Conservation (phyloP, 192 early-diverging fungal genomes). For the Nowakowskiella sp. region DNA sequence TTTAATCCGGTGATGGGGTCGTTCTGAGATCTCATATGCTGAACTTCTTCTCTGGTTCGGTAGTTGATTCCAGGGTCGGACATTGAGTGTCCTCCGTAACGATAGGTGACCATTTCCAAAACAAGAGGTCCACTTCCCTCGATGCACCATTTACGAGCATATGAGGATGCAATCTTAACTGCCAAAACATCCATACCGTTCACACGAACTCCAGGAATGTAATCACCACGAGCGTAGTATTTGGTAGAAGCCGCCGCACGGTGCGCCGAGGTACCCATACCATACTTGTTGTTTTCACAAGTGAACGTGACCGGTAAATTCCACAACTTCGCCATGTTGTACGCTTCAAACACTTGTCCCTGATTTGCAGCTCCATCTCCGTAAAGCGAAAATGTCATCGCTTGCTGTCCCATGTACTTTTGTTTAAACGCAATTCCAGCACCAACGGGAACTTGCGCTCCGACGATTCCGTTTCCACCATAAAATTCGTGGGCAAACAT, state of each 20-base stretch:
- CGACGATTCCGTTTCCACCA: constrained; percentile 99
- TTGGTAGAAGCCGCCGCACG: constrained; percentile 88
- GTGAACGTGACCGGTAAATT: constrained; percentile 85
- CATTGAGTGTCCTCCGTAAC: constrained; percentile 99
- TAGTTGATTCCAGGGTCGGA: constrained; percentile 99
- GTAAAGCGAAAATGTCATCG: constrained; percentile 86
- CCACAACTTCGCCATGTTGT: constrained; percentile 99
- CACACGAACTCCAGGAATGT: constrained; percentile 88
- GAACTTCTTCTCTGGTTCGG: constrained; percentile 95
- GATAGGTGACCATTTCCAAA: constrained; percentile 95
- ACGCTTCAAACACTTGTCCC: constrained; percentile 97
- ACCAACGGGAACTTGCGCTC: constrained; percentile 68
- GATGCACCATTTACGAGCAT: constrained; percentile 76
- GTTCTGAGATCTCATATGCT: constrained; percentile 91
- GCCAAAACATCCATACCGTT: constrained; percentile 86
- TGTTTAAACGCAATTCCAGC: constrained; percentile 78
- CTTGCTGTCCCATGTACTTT: constrained; percentile 71
- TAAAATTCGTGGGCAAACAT: constrained; percentile 94
- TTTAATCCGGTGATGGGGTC: constrained; percentile 92
- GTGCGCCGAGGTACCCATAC: constrained; percentile 89
- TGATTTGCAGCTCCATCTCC: constrained; percentile 98
- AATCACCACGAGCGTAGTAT: constrained; percentile 94
- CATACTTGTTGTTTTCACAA: constrained; percentile 99
- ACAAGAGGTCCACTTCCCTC: constrained; percentile 84
- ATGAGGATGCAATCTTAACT: constrained; percentile 73